A percentile compares a stretch with the other conserved stretches of the same genome.
phyloP scores from a whole-genome alignment of 2,329 filamentous ascomycete species.

The Curvularia sp. region DNA sequence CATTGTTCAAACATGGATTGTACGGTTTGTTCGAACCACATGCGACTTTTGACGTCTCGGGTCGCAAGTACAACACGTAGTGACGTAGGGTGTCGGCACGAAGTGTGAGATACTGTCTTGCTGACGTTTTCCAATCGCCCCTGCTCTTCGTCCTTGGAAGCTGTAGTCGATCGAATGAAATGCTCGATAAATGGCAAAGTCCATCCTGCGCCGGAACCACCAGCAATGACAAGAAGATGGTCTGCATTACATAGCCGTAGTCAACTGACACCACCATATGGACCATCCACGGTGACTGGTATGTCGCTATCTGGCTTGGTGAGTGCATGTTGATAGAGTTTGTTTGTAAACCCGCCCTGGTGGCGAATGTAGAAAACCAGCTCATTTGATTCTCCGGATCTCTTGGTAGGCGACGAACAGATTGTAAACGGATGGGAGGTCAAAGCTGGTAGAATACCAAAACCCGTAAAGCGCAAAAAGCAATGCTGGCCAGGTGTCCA shows the following conservation, averaged over 20 bases:
- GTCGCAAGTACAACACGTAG: slow-evolving; percentile 48
- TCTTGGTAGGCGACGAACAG: slow-evolving; percentile 54
- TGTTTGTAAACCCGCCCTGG: slow-evolving; percentile 58
- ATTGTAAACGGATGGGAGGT: slow-evolving; percentile 64
- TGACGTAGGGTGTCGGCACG: slow-evolving; percentile 8
- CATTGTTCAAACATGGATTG: slow-evolving; percentile 35
- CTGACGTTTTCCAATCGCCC: not conserved
- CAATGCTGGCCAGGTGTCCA: slow-evolving; percentile 64
- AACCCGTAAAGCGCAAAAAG: slow-evolving; percentile 60
- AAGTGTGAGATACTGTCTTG: not conserved
- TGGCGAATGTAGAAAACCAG: slow-evolving; percentile 63
- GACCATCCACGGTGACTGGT: slow-evolving; percentile 63
- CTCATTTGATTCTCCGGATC: slow-evolving; percentile 30
- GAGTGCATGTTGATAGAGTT: slow-evolving; percentile 39
- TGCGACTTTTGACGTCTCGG: slow-evolving; percentile 42
- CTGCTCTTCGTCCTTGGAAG: slow-evolving; percentile 1
- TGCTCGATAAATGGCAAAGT: slow-evolving; percentile 58
- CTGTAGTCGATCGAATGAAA: slow-evolving; percentile 16
- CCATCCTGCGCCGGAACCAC: slow-evolving; percentile 64
- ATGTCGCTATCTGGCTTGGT: slow-evolving; percentile 38
- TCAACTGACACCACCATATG: slow-evolving; percentile 62
- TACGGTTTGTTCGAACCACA: slow-evolving; percentile 49
- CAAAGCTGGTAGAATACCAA: slow-evolving; percentile 51
- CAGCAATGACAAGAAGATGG: slow-evolving; percentile 58
- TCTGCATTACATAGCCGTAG: slow-evolving; percentile 45